Evolutionary conservation across 208 protist species (phyloP).

Genomic region (Jaenimonas drosophilae): DNA sequence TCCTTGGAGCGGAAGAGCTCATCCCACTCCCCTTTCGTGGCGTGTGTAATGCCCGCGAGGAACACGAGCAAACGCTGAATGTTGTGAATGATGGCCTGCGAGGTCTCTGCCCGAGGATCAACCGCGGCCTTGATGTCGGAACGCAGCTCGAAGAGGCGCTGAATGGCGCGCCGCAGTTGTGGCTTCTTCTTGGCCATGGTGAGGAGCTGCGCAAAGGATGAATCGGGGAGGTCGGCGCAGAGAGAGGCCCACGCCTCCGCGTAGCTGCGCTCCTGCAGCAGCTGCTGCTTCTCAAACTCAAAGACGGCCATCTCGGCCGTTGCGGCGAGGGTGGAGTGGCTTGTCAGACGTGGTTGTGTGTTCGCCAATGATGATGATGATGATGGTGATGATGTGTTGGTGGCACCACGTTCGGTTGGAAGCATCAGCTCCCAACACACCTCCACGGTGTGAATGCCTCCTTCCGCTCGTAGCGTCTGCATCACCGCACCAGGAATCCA

Average conservation of each 20-base stretch:
- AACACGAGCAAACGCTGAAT: constrained; percentile 64
- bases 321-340: neutral
- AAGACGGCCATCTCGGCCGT: constrained; percentile 19
- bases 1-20: constrained; percentile 60
- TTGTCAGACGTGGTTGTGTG: too few species aligned
- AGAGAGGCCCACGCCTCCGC: constrained; percentile 38
- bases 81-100: constrained; percentile 37
- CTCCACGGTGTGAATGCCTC: constrained; percentile 19
- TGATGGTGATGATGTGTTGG: constrained; percentile 4
- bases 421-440: constrained; percentile 33
- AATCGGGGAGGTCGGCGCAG: constrained; percentile 23
- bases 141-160: constrained; percentile 48
- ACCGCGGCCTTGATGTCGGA: constrained; percentile 16
- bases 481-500: constrained; percentile 63
- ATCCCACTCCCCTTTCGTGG: constrained; percentile 50
- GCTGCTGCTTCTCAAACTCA: constrained; percentile 51
- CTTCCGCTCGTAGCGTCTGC: constrained; percentile 31
- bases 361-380: too few species aligned
- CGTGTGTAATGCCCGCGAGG: constrained; percentile 38
- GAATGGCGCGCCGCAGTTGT: constrained; percentile 21
- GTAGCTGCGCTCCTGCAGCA: constrained; percentile 17
- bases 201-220: constrained; percentile 32
- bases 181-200: constrained; percentile 33
- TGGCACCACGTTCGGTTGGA: constrained; percentile 7
- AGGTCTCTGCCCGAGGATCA: constrained; percentile 30